Conservation (phyloP, 2,329 filamentous ascomycete genomes). For the Cladophialophora yegresii region DNA sequence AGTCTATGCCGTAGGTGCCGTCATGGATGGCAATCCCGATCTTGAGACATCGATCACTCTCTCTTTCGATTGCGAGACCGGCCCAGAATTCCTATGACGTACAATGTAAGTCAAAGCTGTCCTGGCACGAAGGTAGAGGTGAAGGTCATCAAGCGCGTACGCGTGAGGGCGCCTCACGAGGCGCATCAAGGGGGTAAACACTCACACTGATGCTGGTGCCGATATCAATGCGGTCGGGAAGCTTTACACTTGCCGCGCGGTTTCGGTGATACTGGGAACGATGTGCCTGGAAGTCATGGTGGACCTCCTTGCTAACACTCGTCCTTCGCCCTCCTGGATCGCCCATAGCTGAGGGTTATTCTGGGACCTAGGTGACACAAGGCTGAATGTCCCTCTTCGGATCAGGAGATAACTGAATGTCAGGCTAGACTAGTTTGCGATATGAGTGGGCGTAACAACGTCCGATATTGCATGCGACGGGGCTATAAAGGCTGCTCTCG, state of each 20-base stretch:
- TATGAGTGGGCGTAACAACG: background rate
- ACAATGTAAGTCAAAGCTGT: slow-evolving; percentile 10
- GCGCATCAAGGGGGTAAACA: background rate
- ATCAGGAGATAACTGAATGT: background rate
- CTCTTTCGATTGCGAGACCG: slow-evolving; percentile 32
- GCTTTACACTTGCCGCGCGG: slow-evolving; percentile 23
- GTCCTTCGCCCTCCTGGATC: slow-evolving; percentile 9
- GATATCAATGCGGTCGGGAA: slow-evolving; percentile 26
- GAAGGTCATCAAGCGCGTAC: background rate
- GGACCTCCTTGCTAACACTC: slow-evolving; percentile 25
- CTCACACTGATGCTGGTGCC: slow-evolving; percentile 31
- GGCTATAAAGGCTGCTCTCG: background rate
- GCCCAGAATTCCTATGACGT: slow-evolving; percentile 32
- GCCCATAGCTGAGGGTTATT: slow-evolving; percentile 17
- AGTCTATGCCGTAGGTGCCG: slow-evolving; percentile 36
- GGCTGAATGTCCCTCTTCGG: background rate
- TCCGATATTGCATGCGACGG: background rate
- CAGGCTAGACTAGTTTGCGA: background rate
- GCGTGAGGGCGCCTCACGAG: background rate
- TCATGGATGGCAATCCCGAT: slow-evolving; percentile 35
- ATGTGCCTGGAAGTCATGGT: slow-evolving; percentile 29
- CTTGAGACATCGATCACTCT: slow-evolving; percentile 23
- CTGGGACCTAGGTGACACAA: background rate
- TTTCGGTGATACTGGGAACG: slow-evolving; percentile 26
- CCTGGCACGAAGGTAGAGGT: background rate